A percentile compares a stretch with the other conserved stretches of the same genome.
phyloP scores from a whole-genome alignment of 176 grass and related monocot genomes.

The Eremochloa ophiuroides region DNA sequence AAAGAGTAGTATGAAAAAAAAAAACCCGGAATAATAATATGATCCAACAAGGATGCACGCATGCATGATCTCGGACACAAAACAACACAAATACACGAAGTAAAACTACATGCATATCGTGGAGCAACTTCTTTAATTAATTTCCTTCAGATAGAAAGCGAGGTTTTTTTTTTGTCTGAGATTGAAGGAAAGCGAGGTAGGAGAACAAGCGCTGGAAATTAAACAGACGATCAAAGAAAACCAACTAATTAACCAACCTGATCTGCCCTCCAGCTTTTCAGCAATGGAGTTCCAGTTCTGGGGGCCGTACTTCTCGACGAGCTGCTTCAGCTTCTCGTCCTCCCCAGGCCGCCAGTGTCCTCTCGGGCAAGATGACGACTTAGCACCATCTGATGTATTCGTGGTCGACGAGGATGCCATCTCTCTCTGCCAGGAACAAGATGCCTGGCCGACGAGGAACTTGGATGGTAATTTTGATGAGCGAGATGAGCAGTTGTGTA shows the following conservation, averaged over 20 bases:
- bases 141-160: background rate
- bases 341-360: constrained; percentile 86
- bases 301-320: constrained; percentile 76
- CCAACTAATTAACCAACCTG: constrained; percentile 58
- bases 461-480: background rate
- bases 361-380: constrained; percentile 52
- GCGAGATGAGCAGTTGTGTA: background rate
- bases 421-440: background rate
- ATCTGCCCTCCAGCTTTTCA: constrained; percentile 88
- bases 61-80: background rate
- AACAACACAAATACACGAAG: background rate
- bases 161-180: too few species aligned
- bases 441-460: background rate
- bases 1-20: background rate
- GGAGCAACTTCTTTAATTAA: background rate
- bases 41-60: background rate
- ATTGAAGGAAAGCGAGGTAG: background rate
- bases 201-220: background rate
- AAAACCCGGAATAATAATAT: background rate
- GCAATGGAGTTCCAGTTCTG: constrained; percentile 99
- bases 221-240: background rate
- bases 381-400: constrained; percentile 52
- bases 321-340: constrained; percentile 72
- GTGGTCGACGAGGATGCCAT: constrained; percentile 60
- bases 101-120: background rate